Evolutionary conservation across 164 flowering plant genomes (phyloP).

Genomic region (Liquidambar formosana): DNA sequence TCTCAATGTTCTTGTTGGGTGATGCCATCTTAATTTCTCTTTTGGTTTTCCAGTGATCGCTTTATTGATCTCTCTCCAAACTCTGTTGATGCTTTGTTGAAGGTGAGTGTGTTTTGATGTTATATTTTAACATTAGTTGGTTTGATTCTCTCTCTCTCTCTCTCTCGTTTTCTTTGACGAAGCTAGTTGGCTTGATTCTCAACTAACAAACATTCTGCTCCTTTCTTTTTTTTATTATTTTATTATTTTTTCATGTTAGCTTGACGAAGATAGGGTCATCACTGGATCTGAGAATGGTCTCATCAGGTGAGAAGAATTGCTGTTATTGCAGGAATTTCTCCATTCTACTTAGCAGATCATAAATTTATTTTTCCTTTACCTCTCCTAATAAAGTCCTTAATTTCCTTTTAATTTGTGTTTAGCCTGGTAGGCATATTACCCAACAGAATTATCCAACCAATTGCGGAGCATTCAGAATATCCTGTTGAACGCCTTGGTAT

Average conservation of each 20-base stretch:
- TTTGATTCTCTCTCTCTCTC: neutral
- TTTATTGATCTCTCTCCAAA: slow-evolving; percentile 72
- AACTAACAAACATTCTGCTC: neutral
- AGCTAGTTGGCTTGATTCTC: neutral
- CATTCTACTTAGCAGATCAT: neutral
- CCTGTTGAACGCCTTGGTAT: slow-evolving; percentile 95
- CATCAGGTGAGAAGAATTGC: slow-evolving; percentile 62
- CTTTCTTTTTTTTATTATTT: neutral
- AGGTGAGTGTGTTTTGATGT: slow-evolving; percentile 44
- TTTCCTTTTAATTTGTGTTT: slow-evolving; percentile 11
- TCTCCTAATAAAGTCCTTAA: neutral
- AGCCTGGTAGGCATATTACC: slow-evolving; percentile 94
- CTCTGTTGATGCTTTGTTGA: slow-evolving; percentile 78
- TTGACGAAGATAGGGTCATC: slow-evolving; percentile 88
- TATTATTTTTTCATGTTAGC: slow-evolving; percentile 36
- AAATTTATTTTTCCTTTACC: neutral
- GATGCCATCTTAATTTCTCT: neutral
- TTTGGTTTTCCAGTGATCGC: slow-evolving; percentile 70
- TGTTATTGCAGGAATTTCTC: neutral
- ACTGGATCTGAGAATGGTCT: slow-evolving; percentile 90
- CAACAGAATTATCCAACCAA: slow-evolving; percentile 87
- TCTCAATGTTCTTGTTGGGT: neutral
- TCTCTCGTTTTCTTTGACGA: too few relatives aligned
- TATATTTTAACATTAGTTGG: neutral
- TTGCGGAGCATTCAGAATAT: slow-evolving; percentile 93